Conservation (phyloP, 108 stramenopile species). For the Pseudonitzschia delicatissima region DNA sequence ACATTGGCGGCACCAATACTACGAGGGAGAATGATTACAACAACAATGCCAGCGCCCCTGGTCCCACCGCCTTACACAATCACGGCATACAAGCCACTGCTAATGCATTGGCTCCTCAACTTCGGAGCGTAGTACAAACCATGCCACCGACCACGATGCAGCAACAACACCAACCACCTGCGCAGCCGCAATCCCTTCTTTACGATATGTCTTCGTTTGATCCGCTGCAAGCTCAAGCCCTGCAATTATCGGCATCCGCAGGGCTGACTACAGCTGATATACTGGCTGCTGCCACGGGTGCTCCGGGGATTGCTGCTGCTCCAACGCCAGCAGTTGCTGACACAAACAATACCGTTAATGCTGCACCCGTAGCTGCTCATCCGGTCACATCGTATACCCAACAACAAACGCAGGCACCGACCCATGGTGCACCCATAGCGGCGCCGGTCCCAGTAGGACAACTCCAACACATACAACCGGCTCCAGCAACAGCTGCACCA, state of each 20-base stretch:
- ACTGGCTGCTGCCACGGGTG: conserved; percentile 3
- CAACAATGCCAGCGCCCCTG: too few relatives aligned
- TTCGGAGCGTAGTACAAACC: neutral
- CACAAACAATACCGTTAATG: neutral
- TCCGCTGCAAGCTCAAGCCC: conserved; percentile 36
- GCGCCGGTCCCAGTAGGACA: neutral
- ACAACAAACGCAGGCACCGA: neutral
- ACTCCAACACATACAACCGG: conserved; percentile 15
- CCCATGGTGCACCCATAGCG: neutral
- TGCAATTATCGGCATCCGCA: conserved; percentile 39
- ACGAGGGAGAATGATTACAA: too few relatives aligned
- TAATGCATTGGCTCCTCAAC: neutral
- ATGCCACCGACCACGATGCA: neutral
- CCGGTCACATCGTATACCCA: too few relatives aligned
- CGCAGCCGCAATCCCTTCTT: conserved; percentile 1
- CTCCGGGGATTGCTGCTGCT: neutral
- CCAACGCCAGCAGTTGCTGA: neutral
- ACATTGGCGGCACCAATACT: too few relatives aligned
- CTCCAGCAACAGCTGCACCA: conserved; percentile 6
- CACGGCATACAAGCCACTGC: neutral
- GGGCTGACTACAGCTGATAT: conserved; percentile 15
- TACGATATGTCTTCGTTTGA: conserved; percentile 35
- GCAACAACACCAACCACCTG: conserved; percentile 3
- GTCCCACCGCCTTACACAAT: too few relatives aligned
- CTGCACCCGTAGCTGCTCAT: neutral